These are phyloP conservation scores for Pyrus hybrid DNA, from an alignment of 331 rosid genomes.

Conservation along the genomic window DNA sequence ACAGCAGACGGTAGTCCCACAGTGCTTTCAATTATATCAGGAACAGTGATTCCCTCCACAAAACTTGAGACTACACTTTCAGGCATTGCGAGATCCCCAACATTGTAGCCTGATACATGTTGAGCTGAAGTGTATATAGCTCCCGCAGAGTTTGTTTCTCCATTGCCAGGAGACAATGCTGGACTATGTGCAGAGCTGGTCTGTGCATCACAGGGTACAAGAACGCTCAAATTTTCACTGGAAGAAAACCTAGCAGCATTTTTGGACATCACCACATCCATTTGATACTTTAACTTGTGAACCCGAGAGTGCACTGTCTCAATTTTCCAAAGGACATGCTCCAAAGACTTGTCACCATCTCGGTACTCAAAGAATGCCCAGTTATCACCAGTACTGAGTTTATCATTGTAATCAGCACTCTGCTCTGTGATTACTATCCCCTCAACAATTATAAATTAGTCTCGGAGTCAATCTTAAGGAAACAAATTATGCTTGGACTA, in stretches of 20 bases:
- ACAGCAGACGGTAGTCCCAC: conserved; percentile 62
- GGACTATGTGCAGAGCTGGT: conserved; percentile 75
- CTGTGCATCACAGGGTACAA: conserved; percentile 54
- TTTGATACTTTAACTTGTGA: conserved; percentile 57
- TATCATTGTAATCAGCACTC: conserved; percentile 38
- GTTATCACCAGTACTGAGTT: conserved; percentile 32
- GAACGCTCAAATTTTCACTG: conserved; percentile 68
- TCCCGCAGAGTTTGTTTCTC: conserved; percentile 51
- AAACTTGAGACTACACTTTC: conserved; percentile 67
- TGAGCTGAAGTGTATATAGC: conserved; percentile 41
- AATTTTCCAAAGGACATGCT: conserved; percentile 65
- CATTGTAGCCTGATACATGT: conserved; percentile 43
- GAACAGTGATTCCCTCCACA: conserved; percentile 57
- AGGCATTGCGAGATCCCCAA: conserved; percentile 55
- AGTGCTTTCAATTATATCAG: conserved; percentile 85
- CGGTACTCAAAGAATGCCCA: conserved; percentile 39
- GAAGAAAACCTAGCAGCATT: conserved; percentile 63
- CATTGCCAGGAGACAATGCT: conserved; percentile 56
- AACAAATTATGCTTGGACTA: neutral
- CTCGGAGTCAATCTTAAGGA: neutral
- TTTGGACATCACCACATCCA: conserved; percentile 44
- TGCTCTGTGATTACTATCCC: conserved; percentile 41
- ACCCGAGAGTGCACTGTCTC: conserved; percentile 61
- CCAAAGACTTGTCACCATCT: conserved; percentile 44
- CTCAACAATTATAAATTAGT: neutral